phyloP scores from a whole-genome alignment of 768 basidiomycete species.

The Boletus bicolor region DNA sequence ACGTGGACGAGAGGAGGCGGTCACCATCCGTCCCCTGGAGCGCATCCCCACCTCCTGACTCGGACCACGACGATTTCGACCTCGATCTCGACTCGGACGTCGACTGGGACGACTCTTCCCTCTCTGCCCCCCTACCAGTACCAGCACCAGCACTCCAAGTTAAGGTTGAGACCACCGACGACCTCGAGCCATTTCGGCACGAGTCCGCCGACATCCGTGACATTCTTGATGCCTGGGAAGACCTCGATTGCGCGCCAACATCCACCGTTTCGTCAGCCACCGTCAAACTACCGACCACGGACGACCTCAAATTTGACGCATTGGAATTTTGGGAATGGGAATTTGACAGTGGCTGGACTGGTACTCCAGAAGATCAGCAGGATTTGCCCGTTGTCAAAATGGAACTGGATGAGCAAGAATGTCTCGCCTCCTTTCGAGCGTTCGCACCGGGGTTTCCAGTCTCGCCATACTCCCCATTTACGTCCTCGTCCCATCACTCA shows the following conservation, averaged over 20 bases:
- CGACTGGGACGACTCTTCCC: constrained; percentile 55
- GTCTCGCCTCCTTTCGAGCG: constrained; percentile 1
- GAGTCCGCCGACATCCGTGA: constrained; percentile 61
- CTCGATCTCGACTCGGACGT: constrained; percentile 55
- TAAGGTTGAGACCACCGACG: constrained; percentile 26
- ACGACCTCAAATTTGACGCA: constrained; percentile 43
- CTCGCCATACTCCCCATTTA: constrained; percentile 21
- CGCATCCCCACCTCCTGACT: constrained; percentile 72
- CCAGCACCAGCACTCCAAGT: constrained; percentile 16
- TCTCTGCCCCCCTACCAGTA: constrained; percentile 23
- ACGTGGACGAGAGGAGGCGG: constrained; percentile 38
- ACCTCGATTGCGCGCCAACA: constrained; percentile 42
- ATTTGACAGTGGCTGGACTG: constrained; percentile 29
- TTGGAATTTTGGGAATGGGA: constrained; percentile 38
- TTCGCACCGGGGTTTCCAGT: constrained; percentile 9
- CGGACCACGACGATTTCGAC: constrained; percentile 45
- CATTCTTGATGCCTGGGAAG: constrained; percentile 70
- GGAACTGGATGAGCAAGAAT: constrained; percentile 44
- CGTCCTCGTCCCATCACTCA: constrained; percentile 16
- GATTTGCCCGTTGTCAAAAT: constrained; percentile 32
- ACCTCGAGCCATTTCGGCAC: constrained; percentile 45
- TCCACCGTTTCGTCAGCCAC: constrained; percentile 29
- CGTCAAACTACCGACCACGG: constrained; percentile 30
- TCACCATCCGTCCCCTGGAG: constrained; percentile 59
- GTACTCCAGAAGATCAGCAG: constrained; percentile 13